A percentile compares a stretch with the other conserved stretches of the same genome.
phyloP scores from a whole-genome alignment of 2,329 filamentous ascomycete species.

The Penicillium sp. region DNA sequence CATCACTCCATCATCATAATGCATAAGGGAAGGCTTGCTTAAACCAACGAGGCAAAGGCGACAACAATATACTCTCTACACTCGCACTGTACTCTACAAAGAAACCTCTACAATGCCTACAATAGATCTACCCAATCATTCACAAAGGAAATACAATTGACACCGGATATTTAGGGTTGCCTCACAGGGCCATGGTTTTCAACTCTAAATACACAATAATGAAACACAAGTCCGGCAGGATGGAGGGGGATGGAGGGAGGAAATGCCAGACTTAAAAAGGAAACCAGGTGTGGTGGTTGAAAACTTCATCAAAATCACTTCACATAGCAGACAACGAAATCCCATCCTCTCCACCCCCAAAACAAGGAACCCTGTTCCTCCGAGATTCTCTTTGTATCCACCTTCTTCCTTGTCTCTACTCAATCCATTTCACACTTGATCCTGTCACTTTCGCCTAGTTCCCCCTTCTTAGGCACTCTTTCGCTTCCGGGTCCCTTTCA shows the following conservation, averaged over 20 bases:
- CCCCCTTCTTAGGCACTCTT: not conserved
- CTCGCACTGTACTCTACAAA: too few species aligned
- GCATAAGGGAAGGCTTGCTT: too few species aligned
- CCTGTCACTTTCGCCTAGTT: not conserved
- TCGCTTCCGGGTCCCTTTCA: slow-evolving; percentile 15
- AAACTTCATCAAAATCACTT: slow-evolving; percentile 32
- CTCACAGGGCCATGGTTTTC: slow-evolving; percentile 40
- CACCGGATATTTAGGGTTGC: slow-evolving; percentile 39
- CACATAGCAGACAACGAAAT: slow-evolving; percentile 22
- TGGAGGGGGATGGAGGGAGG: slow-evolving; percentile 12
- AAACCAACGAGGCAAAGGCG: too few species aligned
- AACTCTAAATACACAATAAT: slow-evolving; percentile 48
- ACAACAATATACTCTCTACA: too few species aligned
- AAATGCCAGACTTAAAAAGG: slow-evolving; percentile 31
- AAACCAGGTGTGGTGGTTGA: slow-evolving; percentile 10
- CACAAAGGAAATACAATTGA: slow-evolving; percentile 32
- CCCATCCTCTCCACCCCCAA: not conserved
- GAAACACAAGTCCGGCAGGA: slow-evolving; percentile 39
- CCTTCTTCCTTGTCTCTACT: not conserved
- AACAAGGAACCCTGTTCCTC: too few species aligned
- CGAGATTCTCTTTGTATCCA: not conserved
- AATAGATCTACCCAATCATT: slow-evolving; percentile 1
- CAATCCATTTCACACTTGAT: too few species aligned
- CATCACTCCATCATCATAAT: too few species aligned
- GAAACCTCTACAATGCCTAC: slow-evolving; percentile 2